Evolutionary conservation across 768 basidiomycete species (phyloP).

Genomic region (Lentinula edodes): DNA sequence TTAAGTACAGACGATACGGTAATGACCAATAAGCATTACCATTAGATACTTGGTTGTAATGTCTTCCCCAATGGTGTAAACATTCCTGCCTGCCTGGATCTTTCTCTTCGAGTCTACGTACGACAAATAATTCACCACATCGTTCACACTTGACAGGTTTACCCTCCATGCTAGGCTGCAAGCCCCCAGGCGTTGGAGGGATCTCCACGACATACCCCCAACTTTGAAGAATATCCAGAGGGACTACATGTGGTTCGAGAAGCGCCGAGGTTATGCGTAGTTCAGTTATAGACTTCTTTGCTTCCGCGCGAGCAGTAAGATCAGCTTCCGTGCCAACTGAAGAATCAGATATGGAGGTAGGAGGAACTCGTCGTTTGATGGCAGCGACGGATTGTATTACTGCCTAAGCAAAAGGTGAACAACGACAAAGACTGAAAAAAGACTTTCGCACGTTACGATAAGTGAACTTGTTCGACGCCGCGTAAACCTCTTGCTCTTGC

Average conservation of each 20-base stretch:
- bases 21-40: conserved; percentile 38
- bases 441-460: conserved; percentile 67
- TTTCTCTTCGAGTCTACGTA: conserved; percentile 32
- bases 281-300: conserved; percentile 45
- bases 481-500: conserved; percentile 80
- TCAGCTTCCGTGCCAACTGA: conserved; percentile 78
- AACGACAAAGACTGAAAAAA: not conserved
- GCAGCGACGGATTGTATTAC: conserved; percentile 46
- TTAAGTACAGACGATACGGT: not conserved
- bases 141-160: conserved; percentile 70
- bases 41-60: conserved; percentile 52
- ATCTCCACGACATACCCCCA: conserved; percentile 73
- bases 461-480: conserved; percentile 65
- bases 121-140: conserved; percentile 64
- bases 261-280: conserved; percentile 47
- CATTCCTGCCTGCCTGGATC: conserved; percentile 58
- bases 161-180: conserved; percentile 56
- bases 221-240: conserved; percentile 46
- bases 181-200: conserved; percentile 63
- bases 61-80: conserved; percentile 78
- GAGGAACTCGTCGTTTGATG: conserved; percentile 45
- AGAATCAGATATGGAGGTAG: conserved; percentile 53
- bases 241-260: conserved; percentile 56
- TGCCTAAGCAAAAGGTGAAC: conserved; percentile 27
- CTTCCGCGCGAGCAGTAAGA: conserved; percentile 47